Conservation (phyloP, 1,284 basidiomycete genomes). For the Tremellales sp. region DNA sequence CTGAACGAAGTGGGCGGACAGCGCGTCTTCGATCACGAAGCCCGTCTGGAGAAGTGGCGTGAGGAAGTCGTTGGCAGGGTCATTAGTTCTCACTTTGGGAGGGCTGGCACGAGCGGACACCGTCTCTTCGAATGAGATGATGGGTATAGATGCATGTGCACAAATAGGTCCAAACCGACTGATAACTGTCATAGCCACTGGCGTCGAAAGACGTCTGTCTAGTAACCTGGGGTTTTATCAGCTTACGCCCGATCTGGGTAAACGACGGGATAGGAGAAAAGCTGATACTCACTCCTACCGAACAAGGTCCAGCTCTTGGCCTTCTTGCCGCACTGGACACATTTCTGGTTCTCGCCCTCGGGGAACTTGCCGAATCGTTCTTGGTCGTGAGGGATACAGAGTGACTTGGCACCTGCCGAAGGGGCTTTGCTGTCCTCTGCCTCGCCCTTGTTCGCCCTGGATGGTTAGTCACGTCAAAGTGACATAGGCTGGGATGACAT, state of each 20-base stretch:
- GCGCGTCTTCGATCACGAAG: no score
- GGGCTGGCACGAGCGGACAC: no score
- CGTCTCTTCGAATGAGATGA: no score
- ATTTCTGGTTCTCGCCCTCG: constrained; percentile 74
- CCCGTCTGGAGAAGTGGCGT: no score
- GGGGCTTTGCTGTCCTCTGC: constrained; percentile 91
- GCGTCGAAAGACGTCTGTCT: no score
- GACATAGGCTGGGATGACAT: constrained; percentile 43
- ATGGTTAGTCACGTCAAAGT: background rate
- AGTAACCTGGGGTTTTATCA: background rate
- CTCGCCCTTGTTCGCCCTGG: constrained; percentile 58
- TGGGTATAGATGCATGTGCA: no score
- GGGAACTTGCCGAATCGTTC: constrained; percentile 61
- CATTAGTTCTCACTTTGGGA: no score
- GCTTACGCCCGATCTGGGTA: background rate
- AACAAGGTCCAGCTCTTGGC: constrained; percentile 93
- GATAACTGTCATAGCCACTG: no score
- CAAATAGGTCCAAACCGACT: no score
- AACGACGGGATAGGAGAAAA: no score
- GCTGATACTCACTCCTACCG: constrained; percentile 58
- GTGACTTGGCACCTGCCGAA: constrained; percentile 95
- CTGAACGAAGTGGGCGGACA: no score
- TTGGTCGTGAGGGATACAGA: constrained; percentile 97
- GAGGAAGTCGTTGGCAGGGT: no score
- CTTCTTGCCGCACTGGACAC: constrained; percentile 74